These are phyloP conservation scores for Blastomyces gilchristii DNA, from an alignment of 2,329 filamentous ascomycete genomes.

Conservation along the genomic window DNA sequence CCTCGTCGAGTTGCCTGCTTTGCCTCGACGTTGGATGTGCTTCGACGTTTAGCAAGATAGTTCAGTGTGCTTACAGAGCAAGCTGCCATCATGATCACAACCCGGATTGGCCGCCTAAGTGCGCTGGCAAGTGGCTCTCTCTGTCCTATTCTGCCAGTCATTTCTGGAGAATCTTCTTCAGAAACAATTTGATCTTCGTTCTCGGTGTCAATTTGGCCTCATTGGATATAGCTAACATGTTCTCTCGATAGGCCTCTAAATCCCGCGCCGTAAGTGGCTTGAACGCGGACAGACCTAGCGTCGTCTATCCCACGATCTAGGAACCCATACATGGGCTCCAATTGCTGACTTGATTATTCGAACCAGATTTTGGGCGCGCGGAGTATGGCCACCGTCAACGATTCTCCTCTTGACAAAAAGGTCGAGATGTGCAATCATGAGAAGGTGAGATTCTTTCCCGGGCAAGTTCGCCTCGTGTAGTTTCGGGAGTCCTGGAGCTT, in stretches of 20 bases:
- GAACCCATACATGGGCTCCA: slow-evolving; percentile 9
- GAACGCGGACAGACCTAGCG: background rate
- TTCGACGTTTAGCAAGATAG: slow-evolving; percentile 7
- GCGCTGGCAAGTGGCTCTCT: slow-evolving; percentile 35
- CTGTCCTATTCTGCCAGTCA: background rate
- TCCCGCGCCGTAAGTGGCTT: slow-evolving; percentile 35
- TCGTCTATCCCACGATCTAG: background rate
- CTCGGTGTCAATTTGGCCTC: slow-evolving; percentile 3
- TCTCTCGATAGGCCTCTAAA: slow-evolving; percentile 31
- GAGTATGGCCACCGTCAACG: slow-evolving; percentile 71
- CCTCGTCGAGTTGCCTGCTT: slow-evolving; percentile 25
- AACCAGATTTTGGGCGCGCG: slow-evolving; percentile 52
- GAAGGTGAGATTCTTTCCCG: slow-evolving; percentile 42
- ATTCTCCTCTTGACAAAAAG: slow-evolving; percentile 84
- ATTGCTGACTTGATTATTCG: slow-evolving; percentile 31
- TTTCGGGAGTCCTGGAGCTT: slow-evolving; percentile 15
- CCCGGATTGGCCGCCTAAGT: slow-evolving; percentile 38
- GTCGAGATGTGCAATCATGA: slow-evolving; percentile 98
- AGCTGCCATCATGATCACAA: slow-evolving; percentile 38
- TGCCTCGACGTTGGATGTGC: slow-evolving; percentile 30
- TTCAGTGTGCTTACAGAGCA: slow-evolving; percentile 29
- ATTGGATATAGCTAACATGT: slow-evolving; percentile 18
- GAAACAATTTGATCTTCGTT: slow-evolving; percentile 5
- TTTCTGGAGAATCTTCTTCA: background rate
- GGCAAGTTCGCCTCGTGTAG: slow-evolving; percentile 17